A percentile compares a stretch with the other conserved stretches of the same genome.
Evolutionary conservation across 306 rosid genomes (phyloP).

Genomic region (Trifolium pratense): DNA sequence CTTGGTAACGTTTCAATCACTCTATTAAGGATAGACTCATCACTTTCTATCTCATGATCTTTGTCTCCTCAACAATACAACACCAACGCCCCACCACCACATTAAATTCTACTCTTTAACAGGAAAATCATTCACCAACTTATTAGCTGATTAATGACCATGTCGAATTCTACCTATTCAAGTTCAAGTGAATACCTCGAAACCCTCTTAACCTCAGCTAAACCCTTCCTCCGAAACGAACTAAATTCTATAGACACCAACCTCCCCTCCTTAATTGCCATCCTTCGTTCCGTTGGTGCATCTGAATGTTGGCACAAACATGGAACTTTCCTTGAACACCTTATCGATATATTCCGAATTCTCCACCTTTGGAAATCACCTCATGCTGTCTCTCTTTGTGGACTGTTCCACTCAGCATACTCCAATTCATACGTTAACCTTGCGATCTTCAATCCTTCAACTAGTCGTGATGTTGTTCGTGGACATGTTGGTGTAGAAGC

Average conservation of each 20-base stretch:
- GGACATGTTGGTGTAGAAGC: conserved; percentile 66
- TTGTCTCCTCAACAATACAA: not conserved
- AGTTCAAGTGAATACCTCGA: conserved; percentile 33
- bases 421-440: conserved; percentile 93
- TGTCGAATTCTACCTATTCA: not conserved
- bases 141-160: not conserved
- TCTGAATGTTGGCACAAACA: conserved; percentile 99
- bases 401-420: conserved; percentile 94
- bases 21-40: not conserved
- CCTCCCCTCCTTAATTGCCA: conserved; percentile 57
- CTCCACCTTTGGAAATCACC: conserved; percentile 79
- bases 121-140: not conserved
- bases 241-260: conserved; percentile 54
- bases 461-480: conserved; percentile 70
- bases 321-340: conserved; percentile 86
- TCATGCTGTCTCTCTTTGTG: conserved; percentile 64
- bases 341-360: conserved; percentile 64
- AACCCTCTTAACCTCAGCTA: conserved; percentile 56
- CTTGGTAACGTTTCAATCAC: not conserved
- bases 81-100: not conserved
- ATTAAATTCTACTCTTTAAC: not conserved
- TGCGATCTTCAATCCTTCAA: conserved; percentile 84
- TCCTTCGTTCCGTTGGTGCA: conserved; percentile 74
- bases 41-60: not conserved
- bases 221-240: conserved; percentile 86